Conservation (phyloP, 148 eudicot genomes). For the Fagopyrum tataricum region DNA sequence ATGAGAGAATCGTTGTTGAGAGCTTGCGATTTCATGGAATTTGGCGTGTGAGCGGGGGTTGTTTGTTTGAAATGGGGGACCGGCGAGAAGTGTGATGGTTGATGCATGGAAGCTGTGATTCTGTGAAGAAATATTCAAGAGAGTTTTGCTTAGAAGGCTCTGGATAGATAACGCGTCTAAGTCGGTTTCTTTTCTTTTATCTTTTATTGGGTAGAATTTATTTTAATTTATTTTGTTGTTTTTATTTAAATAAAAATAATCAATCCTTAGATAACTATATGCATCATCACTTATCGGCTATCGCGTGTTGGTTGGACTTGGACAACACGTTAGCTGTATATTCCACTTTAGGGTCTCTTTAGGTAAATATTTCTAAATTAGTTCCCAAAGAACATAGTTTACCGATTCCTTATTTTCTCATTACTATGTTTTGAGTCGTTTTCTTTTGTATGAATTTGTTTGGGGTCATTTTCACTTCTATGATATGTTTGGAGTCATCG, state of each 20-base stretch:
- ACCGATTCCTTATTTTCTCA: too few relatives aligned
- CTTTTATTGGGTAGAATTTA: too few relatives aligned
- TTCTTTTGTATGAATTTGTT: too few relatives aligned
- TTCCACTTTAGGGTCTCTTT: background rate
- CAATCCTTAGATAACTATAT: background rate
- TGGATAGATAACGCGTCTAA: background rate
- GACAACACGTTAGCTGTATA: background rate
- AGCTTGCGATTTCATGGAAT: background rate
- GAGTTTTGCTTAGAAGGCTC: background rate
- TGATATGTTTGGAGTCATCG: too few relatives aligned
- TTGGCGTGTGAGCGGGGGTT: background rate
- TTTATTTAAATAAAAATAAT: too few relatives aligned
- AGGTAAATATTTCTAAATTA: too few relatives aligned
- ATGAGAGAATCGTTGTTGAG: background rate
- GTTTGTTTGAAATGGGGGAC: background rate
- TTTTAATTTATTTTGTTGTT: too few relatives aligned
- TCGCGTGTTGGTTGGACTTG: constrained; percentile 1
- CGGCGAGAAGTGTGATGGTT: background rate
- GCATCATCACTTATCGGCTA: background rate
- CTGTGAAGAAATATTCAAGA: background rate
- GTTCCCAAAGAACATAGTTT: background rate
- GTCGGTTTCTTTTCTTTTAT: background rate
- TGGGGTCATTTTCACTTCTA: too few relatives aligned
- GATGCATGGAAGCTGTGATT: background rate
- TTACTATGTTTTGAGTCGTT: too few relatives aligned